A percentile compares a stretch with the other conserved stretches of the same genome.
Conservation (phyloP, 768 basidiomycete species). For the Pleurotus tuber-regium region DNA sequence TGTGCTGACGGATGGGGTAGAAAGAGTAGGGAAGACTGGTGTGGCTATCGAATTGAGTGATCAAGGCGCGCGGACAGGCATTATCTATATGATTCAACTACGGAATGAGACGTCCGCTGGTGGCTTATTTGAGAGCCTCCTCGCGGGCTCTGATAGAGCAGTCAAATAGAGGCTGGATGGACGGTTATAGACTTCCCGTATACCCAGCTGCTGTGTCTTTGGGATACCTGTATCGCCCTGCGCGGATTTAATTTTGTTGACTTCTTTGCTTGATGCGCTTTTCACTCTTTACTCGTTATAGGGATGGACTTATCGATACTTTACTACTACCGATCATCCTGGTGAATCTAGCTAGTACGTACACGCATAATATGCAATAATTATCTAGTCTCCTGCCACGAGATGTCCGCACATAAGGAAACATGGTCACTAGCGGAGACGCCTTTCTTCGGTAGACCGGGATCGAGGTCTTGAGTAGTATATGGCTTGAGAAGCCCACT, state of each 20-base stretch:
- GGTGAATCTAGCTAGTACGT: slow-evolving; percentile 9
- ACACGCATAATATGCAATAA: slow-evolving; percentile 16
- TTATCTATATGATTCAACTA: slow-evolving; percentile 96
- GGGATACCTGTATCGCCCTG: slow-evolving; percentile 14
- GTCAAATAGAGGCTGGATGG: slow-evolving; percentile 12
- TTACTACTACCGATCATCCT: slow-evolving; percentile 10
- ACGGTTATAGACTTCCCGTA: not conserved
- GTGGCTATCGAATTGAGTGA: slow-evolving; percentile 95
- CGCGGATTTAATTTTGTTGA: not conserved
- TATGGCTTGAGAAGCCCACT: slow-evolving; percentile 63
- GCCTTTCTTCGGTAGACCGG: slow-evolving; percentile 76
- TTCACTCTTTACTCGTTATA: slow-evolving; percentile 9
- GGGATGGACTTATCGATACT: slow-evolving; percentile 13
- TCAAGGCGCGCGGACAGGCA: slow-evolving; percentile 86
- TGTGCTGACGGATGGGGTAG: slow-evolving; percentile 93
- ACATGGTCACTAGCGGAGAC: slow-evolving; percentile 89
- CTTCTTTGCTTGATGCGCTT: slow-evolving; percentile 4
- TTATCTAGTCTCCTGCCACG: slow-evolving; percentile 22
- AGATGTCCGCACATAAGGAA: slow-evolving; percentile 68
- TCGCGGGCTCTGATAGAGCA: slow-evolving; percentile 83
- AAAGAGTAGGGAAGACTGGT: slow-evolving; percentile 97
- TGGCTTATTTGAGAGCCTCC: slow-evolving; percentile 81
- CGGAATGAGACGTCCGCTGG: slow-evolving; percentile 85
- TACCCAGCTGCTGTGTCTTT: not conserved
- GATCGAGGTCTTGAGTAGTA: slow-evolving; percentile 50